A percentile compares a stretch with the other conserved stretches of the same genome.
Conservation (phyloP, 2,329 filamentous ascomycete species). For the Neoascochyta sp. region DNA sequence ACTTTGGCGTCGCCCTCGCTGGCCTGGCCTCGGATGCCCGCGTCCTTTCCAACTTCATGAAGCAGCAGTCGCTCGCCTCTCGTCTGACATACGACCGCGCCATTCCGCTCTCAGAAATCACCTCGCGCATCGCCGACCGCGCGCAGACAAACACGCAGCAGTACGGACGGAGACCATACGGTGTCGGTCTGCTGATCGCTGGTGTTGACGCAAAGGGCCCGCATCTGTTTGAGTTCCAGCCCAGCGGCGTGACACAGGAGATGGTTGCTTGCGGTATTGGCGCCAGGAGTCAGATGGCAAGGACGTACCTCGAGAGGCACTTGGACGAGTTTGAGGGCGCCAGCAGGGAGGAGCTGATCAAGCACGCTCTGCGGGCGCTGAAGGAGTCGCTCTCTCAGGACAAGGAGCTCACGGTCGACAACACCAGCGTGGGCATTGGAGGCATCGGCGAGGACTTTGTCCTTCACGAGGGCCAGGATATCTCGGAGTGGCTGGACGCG, state of each 20-base stretch:
- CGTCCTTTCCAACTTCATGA: conserved; percentile 99
- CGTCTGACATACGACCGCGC: conserved; percentile 94
- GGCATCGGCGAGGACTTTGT: conserved; percentile 78
- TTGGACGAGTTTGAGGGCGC: conserved; percentile 75
- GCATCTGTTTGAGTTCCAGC: conserved; percentile 98
- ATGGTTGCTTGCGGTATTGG: conserved; percentile 96
- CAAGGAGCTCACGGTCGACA: conserved; percentile 95
- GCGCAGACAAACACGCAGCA: conserved; percentile 97
- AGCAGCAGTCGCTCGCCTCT: conserved; percentile 94
- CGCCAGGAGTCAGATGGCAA: conserved; percentile 92
- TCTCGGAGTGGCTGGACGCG: conserved; percentile 80
- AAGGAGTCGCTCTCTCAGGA: conserved; percentile 97
- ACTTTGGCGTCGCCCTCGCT: conserved; percentile 91
- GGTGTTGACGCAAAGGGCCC: conserved; percentile 92
- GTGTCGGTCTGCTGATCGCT: conserved; percentile 86
- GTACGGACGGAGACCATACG: conserved; percentile 94
- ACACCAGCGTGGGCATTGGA: conserved; percentile 86
- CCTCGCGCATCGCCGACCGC: conserved; percentile 89
- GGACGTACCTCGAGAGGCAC: conserved; percentile 93
- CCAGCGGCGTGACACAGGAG: conserved; percentile 91
- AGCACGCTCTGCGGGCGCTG: conserved; percentile 83
- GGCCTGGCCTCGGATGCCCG: conserved; percentile 96
- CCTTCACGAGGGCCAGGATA: conserved; percentile 83
- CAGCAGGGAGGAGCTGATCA: conserved; percentile 79
- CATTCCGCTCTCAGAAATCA: conserved; percentile 84